phyloP scores from a whole-genome alignment of 78 protist species.

The Corallochytrium limacisporum region DNA sequence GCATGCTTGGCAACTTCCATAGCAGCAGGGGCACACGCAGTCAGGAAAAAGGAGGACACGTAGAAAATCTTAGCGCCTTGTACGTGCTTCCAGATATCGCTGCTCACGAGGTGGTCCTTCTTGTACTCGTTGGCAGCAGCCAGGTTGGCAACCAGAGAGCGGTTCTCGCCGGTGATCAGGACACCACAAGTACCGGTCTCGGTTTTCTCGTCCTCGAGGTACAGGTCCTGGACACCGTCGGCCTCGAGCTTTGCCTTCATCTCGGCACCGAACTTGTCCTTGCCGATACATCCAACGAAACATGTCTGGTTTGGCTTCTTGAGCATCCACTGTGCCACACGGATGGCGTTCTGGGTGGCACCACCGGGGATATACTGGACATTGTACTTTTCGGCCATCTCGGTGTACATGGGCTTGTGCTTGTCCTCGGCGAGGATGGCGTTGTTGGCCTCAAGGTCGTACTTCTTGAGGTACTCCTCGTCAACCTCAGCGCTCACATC shows the following conservation, averaged over 20 bases:
- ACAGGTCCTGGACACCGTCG: conserved; percentile 33
- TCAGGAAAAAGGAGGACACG: conserved; percentile 79
- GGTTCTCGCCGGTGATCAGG: conserved; percentile 34
- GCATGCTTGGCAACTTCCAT: conserved; percentile 64
- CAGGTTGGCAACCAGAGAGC: conserved; percentile 72
- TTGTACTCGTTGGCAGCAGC: conserved; percentile 86
- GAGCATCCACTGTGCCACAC: conserved; percentile 78
- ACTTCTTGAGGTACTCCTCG: conserved; percentile 40
- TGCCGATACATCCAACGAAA: conserved; percentile 83
- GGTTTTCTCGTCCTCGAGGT: neutral
- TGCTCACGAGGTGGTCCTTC: neutral
- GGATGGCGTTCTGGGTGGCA: conserved; percentile 58
- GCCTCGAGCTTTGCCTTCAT: conserved; percentile 43
- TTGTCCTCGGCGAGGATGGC: conserved; percentile 81
- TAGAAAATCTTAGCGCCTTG: conserved; percentile 40
- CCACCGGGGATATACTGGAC: conserved; percentile 90
- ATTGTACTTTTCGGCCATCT: conserved; percentile 27
- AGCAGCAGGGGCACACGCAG: conserved; percentile 59
- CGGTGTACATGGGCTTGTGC: conserved; percentile 72
- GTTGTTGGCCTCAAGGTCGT: conserved; percentile 47
- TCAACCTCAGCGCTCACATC: conserved; percentile 63
- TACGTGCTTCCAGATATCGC: conserved; percentile 39
- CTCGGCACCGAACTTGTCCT: conserved; percentile 52
- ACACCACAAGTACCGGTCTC: conserved; percentile 90
- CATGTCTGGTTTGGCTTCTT: conserved; percentile 9